A percentile compares a stretch with the other conserved stretches of the same genome.
Conservation (phyloP, 1,284 basidiomycete genomes). For the Entoloma clypeatum region DNA sequence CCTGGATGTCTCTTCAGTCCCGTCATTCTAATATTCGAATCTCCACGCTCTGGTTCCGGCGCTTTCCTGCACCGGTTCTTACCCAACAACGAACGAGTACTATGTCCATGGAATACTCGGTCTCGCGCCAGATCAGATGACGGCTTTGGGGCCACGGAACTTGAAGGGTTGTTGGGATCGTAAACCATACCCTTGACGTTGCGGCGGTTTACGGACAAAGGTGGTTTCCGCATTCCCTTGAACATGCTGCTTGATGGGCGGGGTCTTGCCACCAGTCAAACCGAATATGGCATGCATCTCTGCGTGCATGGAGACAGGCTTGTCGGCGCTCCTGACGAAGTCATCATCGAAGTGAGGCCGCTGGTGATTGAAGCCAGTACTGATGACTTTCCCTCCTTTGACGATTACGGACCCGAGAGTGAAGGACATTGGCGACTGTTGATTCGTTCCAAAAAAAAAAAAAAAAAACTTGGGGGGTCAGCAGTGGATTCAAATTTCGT, state of each 20-base stretch:
- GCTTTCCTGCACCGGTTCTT: too few relatives aligned
- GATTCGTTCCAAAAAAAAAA: too few relatives aligned
- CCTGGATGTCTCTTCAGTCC: background rate
- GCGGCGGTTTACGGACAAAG: conserved; percentile 17
- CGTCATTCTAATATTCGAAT: background rate
- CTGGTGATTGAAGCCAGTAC: conserved; percentile 52
- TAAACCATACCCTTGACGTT: conserved; percentile 5
- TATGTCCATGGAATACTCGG: too few relatives aligned
- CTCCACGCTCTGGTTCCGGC: too few relatives aligned
- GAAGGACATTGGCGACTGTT: conserved; percentile 47
- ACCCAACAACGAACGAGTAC: too few relatives aligned
- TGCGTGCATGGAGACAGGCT: conserved; percentile 57
- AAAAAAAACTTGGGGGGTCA: too few relatives aligned
- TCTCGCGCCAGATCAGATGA: too few relatives aligned
- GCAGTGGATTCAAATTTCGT: background rate
- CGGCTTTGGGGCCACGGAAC: too few relatives aligned
- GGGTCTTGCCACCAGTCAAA: conserved; percentile 49
- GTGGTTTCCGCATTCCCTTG: conserved; percentile 10
- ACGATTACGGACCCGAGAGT: conserved; percentile 55
- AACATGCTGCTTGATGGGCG: conserved; percentile 49
- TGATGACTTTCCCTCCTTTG: conserved; percentile 55
- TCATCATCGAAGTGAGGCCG: conserved; percentile 51
- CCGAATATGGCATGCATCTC: conserved; percentile 60
- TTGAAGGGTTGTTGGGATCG: too few relatives aligned
- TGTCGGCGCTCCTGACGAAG: conserved; percentile 30